Conservation (phyloP, 805 yeast genomes). For the Saturnispora serradocipensis region DNA sequence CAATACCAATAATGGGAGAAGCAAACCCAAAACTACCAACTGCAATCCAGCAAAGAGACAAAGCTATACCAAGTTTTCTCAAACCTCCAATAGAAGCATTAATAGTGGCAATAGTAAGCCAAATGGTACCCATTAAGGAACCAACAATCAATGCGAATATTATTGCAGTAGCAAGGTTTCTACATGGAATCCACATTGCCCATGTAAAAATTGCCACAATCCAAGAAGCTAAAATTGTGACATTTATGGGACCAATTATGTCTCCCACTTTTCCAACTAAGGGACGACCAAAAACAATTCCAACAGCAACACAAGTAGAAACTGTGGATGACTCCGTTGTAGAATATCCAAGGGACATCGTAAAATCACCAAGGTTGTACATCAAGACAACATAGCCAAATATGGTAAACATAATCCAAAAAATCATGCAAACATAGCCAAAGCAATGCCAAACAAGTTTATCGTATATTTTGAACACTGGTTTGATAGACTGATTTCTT, state of each 20-base stretch:
- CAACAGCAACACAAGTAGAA: conserved; percentile 52
- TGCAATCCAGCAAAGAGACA: conserved; percentile 40
- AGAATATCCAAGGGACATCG: conserved; percentile 50
- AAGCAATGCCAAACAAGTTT: conserved; percentile 27
- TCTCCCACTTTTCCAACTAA: conserved; percentile 43
- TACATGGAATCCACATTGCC: conserved; percentile 51
- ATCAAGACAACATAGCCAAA: conserved; percentile 54
- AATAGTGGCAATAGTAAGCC: conserved; percentile 46
- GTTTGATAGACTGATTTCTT: conserved; percentile 29
- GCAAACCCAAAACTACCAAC: conserved; percentile 43
- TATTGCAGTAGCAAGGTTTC: conserved; percentile 47
- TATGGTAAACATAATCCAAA: conserved; percentile 40
- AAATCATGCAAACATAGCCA: conserved; percentile 26
- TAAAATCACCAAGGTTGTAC: conserved; percentile 51
- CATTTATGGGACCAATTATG: conserved; percentile 40
- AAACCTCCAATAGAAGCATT: conserved; percentile 47
- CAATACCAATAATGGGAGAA: conserved; percentile 53
- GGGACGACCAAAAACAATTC: conserved; percentile 50
- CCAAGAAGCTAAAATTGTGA: conserved; percentile 31
- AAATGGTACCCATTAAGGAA: conserved; percentile 50
- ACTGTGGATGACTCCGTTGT: conserved; percentile 47
- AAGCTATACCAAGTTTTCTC: conserved; percentile 40
- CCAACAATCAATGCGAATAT: conserved; percentile 47
- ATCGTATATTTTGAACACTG: conserved; percentile 35
- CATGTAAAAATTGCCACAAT: conserved; percentile 33